Base-by-base conservation (phyloP, 2,329 filamentous ascomycete species). In the Geosmithia flava region DNA sequence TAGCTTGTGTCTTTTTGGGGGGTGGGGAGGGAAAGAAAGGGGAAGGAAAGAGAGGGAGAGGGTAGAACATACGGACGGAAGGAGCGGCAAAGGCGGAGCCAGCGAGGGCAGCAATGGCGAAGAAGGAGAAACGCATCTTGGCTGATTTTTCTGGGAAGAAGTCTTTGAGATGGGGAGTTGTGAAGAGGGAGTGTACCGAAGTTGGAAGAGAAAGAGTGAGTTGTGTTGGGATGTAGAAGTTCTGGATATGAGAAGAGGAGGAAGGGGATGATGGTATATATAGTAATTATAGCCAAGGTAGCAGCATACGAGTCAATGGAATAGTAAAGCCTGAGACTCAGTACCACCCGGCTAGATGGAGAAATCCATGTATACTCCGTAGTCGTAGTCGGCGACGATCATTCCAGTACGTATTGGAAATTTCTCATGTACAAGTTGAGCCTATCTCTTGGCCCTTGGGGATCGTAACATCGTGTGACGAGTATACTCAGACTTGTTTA, bases 81-180 rank as follows among this genome's bases (percentile, higher is more conserved):
- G 53, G 52, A 13, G 50, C 53, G 33, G 50, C 52, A 20, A 49
- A 16, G 40, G 52, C 53, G n/a, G 46, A 40, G 49, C 53, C 54
- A 20, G 52, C 47, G 23, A 53, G 42, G 45, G 50, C 54, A 33
- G 46, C 40, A 16, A 48, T 17, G 37, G 54, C 30, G 50, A 51
- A 20, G 48, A 50, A 42, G 42, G 52, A 50, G 53, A 54, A 55
- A 47, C 52, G 54, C 54, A 57, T 57, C 3, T 51, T 55, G 48
- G 40, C 44, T 40, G 39, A 16, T 19, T 19, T 42, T 19, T 19
- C 29, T 5, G 46, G 29, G 20, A 29, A 27, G 19, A 11, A 37
- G 33, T 30, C 11, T 6, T 30, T 30, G 29, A 16, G n/a, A 16
- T 41, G 40, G 40, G 13, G 11, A 37, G 33, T 37, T 37, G 33